A percentile compares a stretch with the other conserved stretches of the same genome.
Conservation (phyloP, 257 asterid genomes). For the Capsicum pubescens region DNA sequence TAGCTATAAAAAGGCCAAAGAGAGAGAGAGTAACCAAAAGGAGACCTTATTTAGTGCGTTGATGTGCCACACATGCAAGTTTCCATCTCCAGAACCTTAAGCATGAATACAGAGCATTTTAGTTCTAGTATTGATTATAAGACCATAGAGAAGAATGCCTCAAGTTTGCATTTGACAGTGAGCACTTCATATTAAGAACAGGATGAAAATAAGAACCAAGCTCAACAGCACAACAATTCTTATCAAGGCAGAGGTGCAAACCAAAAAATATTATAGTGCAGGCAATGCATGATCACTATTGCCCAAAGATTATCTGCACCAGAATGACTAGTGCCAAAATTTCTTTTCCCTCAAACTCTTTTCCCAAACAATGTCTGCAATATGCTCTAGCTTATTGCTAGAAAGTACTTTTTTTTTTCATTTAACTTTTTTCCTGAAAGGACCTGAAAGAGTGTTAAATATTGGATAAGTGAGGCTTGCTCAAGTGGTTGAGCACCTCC, state of each 20-base stretch:
- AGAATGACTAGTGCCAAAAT: neutral
- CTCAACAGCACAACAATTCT: neutral
- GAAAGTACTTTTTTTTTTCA: neutral
- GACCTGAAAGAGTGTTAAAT: neutral
- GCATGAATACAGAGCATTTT: slow-evolving; percentile 25
- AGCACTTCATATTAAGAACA: neutral
- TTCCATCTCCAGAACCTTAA: slow-evolving; percentile 95
- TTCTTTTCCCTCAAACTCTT: neutral
- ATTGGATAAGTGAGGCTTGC: too few relatives aligned
- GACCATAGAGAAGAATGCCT: neutral
- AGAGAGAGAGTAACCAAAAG: neutral
- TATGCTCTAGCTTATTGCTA: neutral
- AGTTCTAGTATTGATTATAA: neutral
- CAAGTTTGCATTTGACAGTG: neutral
- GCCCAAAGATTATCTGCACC: neutral
- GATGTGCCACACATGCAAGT: slow-evolving; percentile 84
- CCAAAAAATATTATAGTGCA: neutral
- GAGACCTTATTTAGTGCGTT: slow-evolving; percentile 68
- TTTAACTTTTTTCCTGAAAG: neutral
- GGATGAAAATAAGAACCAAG: slow-evolving; percentile 20
- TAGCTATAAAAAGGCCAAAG: neutral
- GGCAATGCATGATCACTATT: neutral
- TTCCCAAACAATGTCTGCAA: slow-evolving; percentile 20
- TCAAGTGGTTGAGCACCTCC: too few relatives aligned
- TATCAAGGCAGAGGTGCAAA: neutral